These are phyloP conservation scores for Polychaeton citri DNA, from an alignment of 2,329 filamentous ascomycete species.

Conservation along the genomic window DNA sequence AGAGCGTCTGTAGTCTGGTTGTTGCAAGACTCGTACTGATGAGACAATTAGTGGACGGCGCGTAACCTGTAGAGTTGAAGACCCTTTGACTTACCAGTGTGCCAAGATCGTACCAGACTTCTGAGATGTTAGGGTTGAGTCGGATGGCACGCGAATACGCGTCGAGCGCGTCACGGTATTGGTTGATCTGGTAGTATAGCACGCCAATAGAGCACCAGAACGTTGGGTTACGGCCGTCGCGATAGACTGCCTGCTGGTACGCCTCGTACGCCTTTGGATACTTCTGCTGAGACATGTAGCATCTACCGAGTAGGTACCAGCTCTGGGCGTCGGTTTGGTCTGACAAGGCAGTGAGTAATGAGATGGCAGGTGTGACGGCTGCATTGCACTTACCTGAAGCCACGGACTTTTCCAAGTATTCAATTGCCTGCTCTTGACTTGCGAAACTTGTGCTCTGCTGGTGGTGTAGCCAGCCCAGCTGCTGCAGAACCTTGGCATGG, in stretches of 20 bases:
- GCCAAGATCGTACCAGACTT: constrained; percentile 97
- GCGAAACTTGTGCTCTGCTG: constrained; percentile 85
- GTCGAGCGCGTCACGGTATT: constrained; percentile 94
- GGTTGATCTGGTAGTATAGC: constrained; percentile 98
- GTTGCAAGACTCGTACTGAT: constrained; percentile 92
- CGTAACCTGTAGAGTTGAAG: neutral
- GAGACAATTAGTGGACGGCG: neutral
- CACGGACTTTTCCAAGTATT: constrained; percentile 94
- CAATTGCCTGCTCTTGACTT: constrained; percentile 91
- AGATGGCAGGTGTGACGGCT: no score
- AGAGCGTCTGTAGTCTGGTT: constrained; percentile 95
- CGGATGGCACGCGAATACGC: constrained; percentile 95
- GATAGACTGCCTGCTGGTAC: constrained; percentile 96
- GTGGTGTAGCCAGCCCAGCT: constrained; percentile 94
- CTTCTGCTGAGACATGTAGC: constrained; percentile 99
- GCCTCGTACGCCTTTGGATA: constrained; percentile 98
- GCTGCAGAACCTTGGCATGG: constrained; percentile 95
- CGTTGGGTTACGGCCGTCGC: constrained; percentile 91
- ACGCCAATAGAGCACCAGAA: constrained; percentile 99
- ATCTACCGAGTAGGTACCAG: constrained; percentile 94
- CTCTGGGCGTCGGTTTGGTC: constrained; percentile 93
- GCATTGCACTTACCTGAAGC: constrained; percentile 65
- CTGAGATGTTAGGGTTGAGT: constrained; percentile 93
- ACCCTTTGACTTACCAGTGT: constrained; percentile 70
- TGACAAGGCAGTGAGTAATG: constrained; percentile 32